Evolutionary conservation across 257 asterid genomes (phyloP).

Genomic region (Solanum megistacrolobum): DNA sequence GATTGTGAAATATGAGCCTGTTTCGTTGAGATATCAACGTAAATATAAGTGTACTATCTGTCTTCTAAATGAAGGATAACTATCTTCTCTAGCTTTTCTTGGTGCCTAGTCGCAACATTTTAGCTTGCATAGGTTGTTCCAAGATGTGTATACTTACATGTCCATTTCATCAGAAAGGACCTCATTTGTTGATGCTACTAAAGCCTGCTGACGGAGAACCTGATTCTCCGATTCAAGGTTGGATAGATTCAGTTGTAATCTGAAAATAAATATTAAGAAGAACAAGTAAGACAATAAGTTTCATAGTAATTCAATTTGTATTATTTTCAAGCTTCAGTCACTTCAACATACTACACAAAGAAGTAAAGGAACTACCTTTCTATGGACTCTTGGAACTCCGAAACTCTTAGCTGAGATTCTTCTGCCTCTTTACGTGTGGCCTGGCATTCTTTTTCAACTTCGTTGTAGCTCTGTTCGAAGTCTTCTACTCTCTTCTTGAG

Average conservation of each 20-base stretch:
- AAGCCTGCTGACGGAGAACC: conserved; percentile 88
- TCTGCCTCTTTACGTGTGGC: conserved; percentile 57
- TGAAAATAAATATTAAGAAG: conserved; percentile 25
- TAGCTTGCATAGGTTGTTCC: conserved; percentile 3
- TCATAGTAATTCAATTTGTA: conserved; percentile 1
- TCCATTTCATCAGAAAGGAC: conserved; percentile 65
- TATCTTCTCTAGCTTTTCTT: conserved; percentile 3
- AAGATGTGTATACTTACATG: conserved; percentile 36
- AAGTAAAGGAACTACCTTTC: conserved; percentile 43
- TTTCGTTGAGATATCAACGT: not conserved
- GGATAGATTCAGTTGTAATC: conserved; percentile 63
- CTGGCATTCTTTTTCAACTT: conserved; percentile 54
- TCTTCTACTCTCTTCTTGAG: conserved; percentile 52
- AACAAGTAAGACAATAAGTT: conserved; percentile 3
- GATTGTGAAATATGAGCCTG: not conserved
- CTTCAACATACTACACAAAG: not conserved
- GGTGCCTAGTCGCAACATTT: not conserved
- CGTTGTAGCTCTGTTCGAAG: conserved; percentile 44
- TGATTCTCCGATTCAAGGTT: conserved; percentile 90
- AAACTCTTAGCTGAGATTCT: conserved; percentile 53
- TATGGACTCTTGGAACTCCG: conserved; percentile 67
- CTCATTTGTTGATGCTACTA: conserved; percentile 65
- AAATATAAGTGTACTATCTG: not conserved
- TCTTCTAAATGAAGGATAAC: not conserved
- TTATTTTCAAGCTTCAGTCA: not conserved